Conservation (phyloP, 1,284 basidiomycete species). For the Cystobasidiaceae sp. region DNA sequence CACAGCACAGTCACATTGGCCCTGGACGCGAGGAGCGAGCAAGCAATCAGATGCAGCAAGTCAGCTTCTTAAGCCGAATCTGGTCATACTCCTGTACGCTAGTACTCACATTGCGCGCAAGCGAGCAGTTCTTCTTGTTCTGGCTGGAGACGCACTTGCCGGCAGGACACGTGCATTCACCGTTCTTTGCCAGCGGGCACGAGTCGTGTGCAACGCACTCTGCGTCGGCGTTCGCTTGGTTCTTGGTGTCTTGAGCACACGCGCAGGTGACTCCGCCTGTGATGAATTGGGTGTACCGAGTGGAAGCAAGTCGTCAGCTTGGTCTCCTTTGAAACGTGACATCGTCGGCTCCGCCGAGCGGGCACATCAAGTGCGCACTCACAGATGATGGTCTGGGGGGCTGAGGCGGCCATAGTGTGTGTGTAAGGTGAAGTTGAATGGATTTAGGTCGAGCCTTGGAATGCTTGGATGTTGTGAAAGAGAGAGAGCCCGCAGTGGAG, state of each 20-base stretch:
- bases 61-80: not conserved
- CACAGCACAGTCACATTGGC: slow-evolving; percentile 24
- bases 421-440: not conserved
- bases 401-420: not conserved
- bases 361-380: not conserved
- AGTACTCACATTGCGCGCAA: slow-evolving; percentile 21
- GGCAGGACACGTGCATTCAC: slow-evolving; percentile 14
- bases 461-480: too few relatives aligned
- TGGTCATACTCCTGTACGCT: not conserved
- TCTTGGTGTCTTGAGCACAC: slow-evolving; percentile 23
- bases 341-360: not conserved
- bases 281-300: not conserved
- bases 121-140: slow-evolving; percentile 29
- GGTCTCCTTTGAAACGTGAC: not conserved
- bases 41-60: not conserved
- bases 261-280: slow-evolving; percentile 30
- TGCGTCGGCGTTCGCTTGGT: not conserved
- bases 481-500: too few relatives aligned
- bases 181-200: slow-evolving; percentile 19
- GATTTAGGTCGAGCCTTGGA: too few relatives aligned
- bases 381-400: slow-evolving; percentile 29
- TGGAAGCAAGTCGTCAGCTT: not conserved
- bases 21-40: not conserved
- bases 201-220: slow-evolving; percentile 23
- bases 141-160: slow-evolving; percentile 25